Base-by-base conservation (phyloP, 106 monocot genomes). In the Vanilla planifolia region DNA sequence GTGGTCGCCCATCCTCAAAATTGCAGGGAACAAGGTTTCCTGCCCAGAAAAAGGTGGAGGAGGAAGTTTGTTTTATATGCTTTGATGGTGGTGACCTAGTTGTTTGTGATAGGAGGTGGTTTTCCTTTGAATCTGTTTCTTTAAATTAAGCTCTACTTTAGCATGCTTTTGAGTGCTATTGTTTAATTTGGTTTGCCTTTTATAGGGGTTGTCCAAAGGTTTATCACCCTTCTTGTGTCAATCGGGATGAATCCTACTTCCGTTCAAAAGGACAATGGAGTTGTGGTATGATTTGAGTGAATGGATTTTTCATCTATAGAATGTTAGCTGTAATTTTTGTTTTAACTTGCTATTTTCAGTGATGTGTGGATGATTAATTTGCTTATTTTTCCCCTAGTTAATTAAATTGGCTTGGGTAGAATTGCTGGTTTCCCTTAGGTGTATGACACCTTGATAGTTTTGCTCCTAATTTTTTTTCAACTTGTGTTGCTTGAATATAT, bases 201-300 rank as follows among this genome's bases (percentile, higher is more conserved):
- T 68, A 5, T 45, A 93, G 92, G 85, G 79, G 79, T 57, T 93
- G 92, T 59, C 84, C 88, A 6, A 93, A 93, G 70, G 92, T 85
- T 3, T 93, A 93, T 60, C 92, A 93, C 52, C 88, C 92, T 65
- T 79, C 85, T 7, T 93, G 92, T 50, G 92, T 93, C 50, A 88
- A 93, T 76, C 68, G 81, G 23, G 88, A 93, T 26, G 92, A 93
- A 46, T 75, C 75, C 23, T 93, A 88, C 69, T 93, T 93, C 68
- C 78, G 73, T 28, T 65, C 88, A 3, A 93, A 85, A 74, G 92
- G 92, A 20, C 71, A 76, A 21, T 93, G 92, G 92, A 88, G 73
- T 34, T 93, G 92, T 58, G 92, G 92, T 93, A 79, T 43, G 76
- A 30, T 57, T 28, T 57, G 20, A 53, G 1, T 35, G 17, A 21